Evolutionary conservation across 805 yeast species (phyloP), one percentile per base, ranked within the genome.

Genomic region (Candida endomychidarum): DNA sequence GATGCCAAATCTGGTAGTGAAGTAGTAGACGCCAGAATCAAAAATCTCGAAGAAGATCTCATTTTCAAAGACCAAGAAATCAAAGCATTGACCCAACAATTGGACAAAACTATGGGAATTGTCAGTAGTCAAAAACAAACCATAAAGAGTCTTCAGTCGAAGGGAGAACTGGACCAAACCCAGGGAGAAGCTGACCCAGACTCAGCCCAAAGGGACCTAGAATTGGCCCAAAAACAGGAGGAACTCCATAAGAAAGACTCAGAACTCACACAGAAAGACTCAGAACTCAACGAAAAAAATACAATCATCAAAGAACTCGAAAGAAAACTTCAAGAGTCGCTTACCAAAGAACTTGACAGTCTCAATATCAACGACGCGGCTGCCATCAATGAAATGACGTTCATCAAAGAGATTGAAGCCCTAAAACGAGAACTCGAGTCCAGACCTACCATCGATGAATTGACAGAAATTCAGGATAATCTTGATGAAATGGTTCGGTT

Each of bases 371-470:
- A 38, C 24, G 51, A 47, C 23, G 46, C 40, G 15, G 47, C 49
- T 9, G 40, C 36, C 2, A 42, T 42, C 8, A 42, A 35, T 22
- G 49, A 43, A 37, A 25, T 34, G 29, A 25, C 42, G 52, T 48
- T 29, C 30, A 38, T 14, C 24, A 38, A 34, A n/a, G 47, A 53
- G 25, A 52, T 67, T 5, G 60, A 56, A 14, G 59, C 54, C 5
- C 48, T 69, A 31, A 49, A 53, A 30, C 54, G 56, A 30, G 63
- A 67, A 45, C 53, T 69, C 4, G 61, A 58, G 8, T 47, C 56
- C 37, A 53, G 77, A 38, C 78, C 78, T 1, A 57, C 72, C 0
- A 52, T 61, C 25, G 66, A 64, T 9, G 75, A 73, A 47, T 45
- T 71, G 15, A 57, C 65, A 6, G 75, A 72, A 37, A 56, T 74